Base-by-base conservation (phyloP, 176 grass and related monocot species). In the Phoenix roebelenii region DNA sequence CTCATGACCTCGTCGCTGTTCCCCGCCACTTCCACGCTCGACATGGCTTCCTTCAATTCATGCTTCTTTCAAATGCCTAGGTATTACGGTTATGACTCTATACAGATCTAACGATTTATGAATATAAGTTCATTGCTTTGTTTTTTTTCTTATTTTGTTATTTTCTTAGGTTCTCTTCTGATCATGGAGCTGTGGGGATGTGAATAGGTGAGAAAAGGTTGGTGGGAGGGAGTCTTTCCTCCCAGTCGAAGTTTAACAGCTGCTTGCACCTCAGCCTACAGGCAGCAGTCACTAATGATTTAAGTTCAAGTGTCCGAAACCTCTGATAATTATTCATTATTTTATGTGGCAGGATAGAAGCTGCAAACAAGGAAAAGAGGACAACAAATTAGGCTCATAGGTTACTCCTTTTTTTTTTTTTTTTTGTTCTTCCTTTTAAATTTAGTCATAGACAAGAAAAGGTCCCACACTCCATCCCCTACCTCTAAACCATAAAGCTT, bases 171-270 rank as follows among this genome's bases (percentile, higher is more conserved):
- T 77, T 90, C 55, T 79, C 86, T 24, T 77, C 86, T 74, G 77
- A 77, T 55, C 83, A 84, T 82, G 86, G 84, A 55, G 77, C 86
- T 35, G 70, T 90, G 64, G 90, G 86, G 25, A 77, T 95, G 80
- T 95, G 86, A 95, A 87, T 82, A 84, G 10, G 10, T 44, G 35
- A 30, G 65, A 20, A 53, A 39, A 44, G 35, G 35, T 44, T 44
- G 10, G 35, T 44, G 57, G 35, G 29, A 65, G 52, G 67, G 57
- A 61, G 23, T 44, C 15, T 30, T 86, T 79, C 71, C 57, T 64
- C 63, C 49, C 55, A 69, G 49, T 22, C 76, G 65, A 73, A 73
- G 76, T 89, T 61, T 52, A 75, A 58, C 3, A 44, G 35, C 18
- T 10, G 49, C 48, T 4, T 52, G 30, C 22, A 63, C 28, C 1